phyloP scores from a whole-genome alignment of 148 eudicot genomes.

The Limonium bicolor region DNA sequence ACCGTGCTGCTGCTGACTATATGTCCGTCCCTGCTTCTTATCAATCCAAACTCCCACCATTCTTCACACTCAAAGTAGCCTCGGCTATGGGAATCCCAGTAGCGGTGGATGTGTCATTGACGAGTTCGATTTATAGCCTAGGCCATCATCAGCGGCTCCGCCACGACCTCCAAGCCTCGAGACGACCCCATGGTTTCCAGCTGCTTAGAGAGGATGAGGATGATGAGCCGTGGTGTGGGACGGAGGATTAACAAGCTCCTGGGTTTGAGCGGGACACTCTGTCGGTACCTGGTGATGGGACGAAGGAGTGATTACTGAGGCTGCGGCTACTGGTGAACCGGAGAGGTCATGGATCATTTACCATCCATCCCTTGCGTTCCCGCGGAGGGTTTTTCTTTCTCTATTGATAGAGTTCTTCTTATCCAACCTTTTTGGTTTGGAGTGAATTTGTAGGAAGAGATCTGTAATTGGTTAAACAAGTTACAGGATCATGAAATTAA shows the following conservation, averaged over 20 bases:
- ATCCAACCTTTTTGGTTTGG: constrained; percentile 33
- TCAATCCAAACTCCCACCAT: constrained; percentile 64
- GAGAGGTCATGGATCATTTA: constrained; percentile 81
- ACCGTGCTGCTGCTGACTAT: no score
- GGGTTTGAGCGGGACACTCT: constrained; percentile 68
- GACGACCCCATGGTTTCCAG: constrained; percentile 98
- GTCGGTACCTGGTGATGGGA: constrained; percentile 62
- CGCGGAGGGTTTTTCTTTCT: constrained; percentile 36
- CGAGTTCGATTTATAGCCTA: constrained; percentile 77
- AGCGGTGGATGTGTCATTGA: constrained; percentile 31
- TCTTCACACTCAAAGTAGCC: constrained; percentile 53
- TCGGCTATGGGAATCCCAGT: constrained; percentile 65
- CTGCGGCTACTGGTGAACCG: constrained; percentile 78
- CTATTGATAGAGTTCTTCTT: constrained; percentile 34
- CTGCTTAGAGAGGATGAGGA: constrained; percentile 39
- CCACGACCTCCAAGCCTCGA: constrained; percentile 91
- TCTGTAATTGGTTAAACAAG: constrained; percentile 17
- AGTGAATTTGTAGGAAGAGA: constrained; percentile 61
- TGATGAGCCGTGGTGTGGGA: constrained; percentile 41
- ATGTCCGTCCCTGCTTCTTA: no score
- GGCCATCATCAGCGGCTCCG: constrained; percentile 63
- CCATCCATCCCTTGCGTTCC: constrained; percentile 88
- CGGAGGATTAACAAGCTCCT: constrained; percentile 90
- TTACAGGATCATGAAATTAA: constrained; percentile 3
- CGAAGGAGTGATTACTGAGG: constrained; percentile 92